Base-by-base conservation (phyloP, 2,329 filamentous ascomycete species). In the Thielaviopsis ethacetica region DNA sequence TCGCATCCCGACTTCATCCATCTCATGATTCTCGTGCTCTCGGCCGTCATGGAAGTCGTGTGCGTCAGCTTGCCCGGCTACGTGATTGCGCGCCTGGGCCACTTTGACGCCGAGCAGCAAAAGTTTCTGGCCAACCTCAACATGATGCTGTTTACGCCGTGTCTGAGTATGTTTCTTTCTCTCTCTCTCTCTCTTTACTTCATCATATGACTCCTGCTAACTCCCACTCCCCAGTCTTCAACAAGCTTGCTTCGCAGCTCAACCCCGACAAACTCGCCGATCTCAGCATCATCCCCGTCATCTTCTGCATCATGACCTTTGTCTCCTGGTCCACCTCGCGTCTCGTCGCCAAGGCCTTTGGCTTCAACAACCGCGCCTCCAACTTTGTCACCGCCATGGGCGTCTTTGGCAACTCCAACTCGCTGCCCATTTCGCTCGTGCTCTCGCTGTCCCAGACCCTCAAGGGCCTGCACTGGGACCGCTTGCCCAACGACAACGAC, bases 341-440 rank as follows among this genome's bases (percentile, higher is more conserved):
- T 9, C 66, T 78, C 13, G 80, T 97, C 58, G 81, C 87, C 19
- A 85, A 81, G 71, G 74, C 82, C 54, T 95, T 91, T 69, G 77
- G 87, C 17, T 91, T 98, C 71, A 83, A 82, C 65, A 90, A 86
- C 70, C 83, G 91, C 62, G 87, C 90, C 50, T 81, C 85, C 64
- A 98, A 98, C 73, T 98, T 98, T 67, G 86, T 98, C 50, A 87
- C 89, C 34, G 93, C 93, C 57, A 98, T 98, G 93, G 91, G 88
- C 44, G 80, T 97, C 54, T 98, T 98, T 70, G 93, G 91, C 65
- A 98, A 98, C 71, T 97, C 91, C 38, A 98, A 98, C 72, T 97
- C 93, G 19, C 79, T 98, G 21, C 93, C 93, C 0, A 97, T 98
- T 62, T 98, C 93, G 0, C 82, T 98, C 59, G 90, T 98, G 62